phyloP scores from a whole-genome alignment of 192 early-diverging fungal genomes.

The Oehlia diaphana region DNA sequence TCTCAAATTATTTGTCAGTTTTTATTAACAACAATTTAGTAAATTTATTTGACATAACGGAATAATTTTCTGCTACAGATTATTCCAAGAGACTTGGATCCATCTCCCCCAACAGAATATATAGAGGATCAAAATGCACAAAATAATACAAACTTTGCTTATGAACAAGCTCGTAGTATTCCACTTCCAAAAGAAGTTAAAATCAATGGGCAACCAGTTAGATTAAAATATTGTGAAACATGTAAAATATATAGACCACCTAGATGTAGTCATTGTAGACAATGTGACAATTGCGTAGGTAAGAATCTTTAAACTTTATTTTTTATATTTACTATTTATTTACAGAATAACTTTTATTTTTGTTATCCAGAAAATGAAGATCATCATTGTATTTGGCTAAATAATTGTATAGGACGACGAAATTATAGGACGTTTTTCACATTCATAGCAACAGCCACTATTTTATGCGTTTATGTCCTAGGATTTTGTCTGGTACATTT shows the following conservation, averaged over 20 bases:
- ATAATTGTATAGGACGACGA: constrained; percentile 86
- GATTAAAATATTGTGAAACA: constrained; percentile 88
- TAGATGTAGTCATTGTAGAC: constrained; percentile 81
- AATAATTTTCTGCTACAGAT: constrained; percentile 39
- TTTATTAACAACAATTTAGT: not conserved
- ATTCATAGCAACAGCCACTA: constrained; percentile 62
- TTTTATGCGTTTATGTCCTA: constrained; percentile 64
- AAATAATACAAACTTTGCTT: constrained; percentile 20
- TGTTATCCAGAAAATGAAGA: constrained; percentile 67
- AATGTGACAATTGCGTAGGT: constrained; percentile 91
- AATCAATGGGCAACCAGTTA: constrained; percentile 60
- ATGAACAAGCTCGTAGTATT: constrained; percentile 38
- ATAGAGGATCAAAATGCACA: constrained; percentile 46
- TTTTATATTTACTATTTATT: not conserved
- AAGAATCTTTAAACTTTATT: constrained; percentile 34
- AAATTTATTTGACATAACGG: not conserved
- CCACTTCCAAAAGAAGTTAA: constrained; percentile 55
- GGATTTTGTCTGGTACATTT: constrained; percentile 64
- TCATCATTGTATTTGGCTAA: constrained; percentile 95
- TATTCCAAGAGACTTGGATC: constrained; percentile 70
- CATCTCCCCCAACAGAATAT: constrained; percentile 52
- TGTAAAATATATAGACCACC: constrained; percentile 89
- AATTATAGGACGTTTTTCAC: constrained; percentile 84
- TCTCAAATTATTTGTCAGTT: not conserved
- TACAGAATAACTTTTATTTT: constrained; percentile 8